Conservation (phyloP, 768 basidiomycete genomes). For the Lactifluus piperatus region DNA sequence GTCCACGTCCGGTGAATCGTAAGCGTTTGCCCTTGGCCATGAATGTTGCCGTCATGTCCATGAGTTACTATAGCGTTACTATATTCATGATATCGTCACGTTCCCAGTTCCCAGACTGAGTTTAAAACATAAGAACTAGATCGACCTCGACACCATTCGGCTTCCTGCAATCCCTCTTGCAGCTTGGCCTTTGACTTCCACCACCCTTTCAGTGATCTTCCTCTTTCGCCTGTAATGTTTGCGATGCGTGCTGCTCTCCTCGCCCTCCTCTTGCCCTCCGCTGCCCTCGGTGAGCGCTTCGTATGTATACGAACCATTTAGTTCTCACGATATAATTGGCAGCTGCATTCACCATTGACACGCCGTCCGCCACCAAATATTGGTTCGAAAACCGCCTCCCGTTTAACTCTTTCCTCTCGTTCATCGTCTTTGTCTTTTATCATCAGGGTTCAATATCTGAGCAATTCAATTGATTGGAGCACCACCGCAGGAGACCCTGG, state of each 20-base stretch:
- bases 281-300: conserved; percentile 21
- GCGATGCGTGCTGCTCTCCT: conserved; percentile 26
- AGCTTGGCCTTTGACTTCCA: conserved; percentile 1
- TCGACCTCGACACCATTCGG: neutral
- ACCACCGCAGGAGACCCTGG: conserved; percentile 27
- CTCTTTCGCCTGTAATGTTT: neutral
- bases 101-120: conserved; percentile 11
- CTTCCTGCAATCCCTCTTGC: neutral
- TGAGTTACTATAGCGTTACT: neutral
- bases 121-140: conserved; percentile 4
- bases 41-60: neutral
- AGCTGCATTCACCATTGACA: conserved; percentile 28
- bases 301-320: neutral
- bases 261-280: conserved; percentile 24
- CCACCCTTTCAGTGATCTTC: neutral
- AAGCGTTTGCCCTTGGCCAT: conserved; percentile 10
- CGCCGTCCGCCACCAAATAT: conserved; percentile 25
- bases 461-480: conserved; percentile 31
- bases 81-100: neutral
- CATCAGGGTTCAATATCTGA: conserved; percentile 29
- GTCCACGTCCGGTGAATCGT: neutral
- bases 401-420: neutral
- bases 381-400: conserved; percentile 23
- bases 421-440: neutral
- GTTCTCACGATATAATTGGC: neutral